These are phyloP conservation scores for Thyridium curvatum DNA, from an alignment of 2,329 filamentous ascomycete species.

Conservation along the genomic window DNA sequence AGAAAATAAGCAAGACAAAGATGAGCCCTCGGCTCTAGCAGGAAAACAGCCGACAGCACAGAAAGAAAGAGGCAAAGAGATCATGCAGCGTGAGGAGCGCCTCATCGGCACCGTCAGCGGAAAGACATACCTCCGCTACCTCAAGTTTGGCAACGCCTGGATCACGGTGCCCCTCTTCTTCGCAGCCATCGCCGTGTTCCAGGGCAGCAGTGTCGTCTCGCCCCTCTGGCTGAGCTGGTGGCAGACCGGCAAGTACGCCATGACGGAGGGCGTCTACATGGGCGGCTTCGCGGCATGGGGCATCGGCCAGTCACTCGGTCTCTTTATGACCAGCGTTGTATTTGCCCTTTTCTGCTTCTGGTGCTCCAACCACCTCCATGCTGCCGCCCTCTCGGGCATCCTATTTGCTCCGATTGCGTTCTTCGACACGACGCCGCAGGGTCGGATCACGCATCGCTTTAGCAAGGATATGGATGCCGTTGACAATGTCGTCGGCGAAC, in stretches of 20 bases:
- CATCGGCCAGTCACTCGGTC: conserved; percentile 43
- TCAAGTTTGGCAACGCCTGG: conserved; percentile 52
- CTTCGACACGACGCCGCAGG: conserved; percentile 65
- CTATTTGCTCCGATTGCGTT: conserved; percentile 33
- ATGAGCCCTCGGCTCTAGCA: not conserved
- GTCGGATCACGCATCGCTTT: conserved; percentile 63
- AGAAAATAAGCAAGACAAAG: too few species aligned
- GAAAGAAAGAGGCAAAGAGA: conserved; percentile 10
- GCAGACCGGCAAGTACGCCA: conserved; percentile 49
- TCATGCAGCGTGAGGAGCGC: conserved; percentile 52
- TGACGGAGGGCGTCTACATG: conserved; percentile 35
- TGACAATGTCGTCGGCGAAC: conserved; percentile 45
- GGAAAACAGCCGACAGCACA: not conserved
- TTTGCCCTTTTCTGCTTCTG: conserved; percentile 31
- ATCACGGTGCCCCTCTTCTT: conserved; percentile 48
- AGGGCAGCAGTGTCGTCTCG: conserved; percentile 57
- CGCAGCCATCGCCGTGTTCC: conserved; percentile 44
- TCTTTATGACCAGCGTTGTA: conserved; percentile 56
- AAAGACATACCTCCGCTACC: conserved; percentile 57
- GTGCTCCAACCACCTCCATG: conserved; percentile 39
- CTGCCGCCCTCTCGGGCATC: conserved; percentile 16
- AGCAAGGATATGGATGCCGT: conserved; percentile 64
- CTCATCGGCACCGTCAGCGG: conserved; percentile 55
- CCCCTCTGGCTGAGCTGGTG: conserved; percentile 65
- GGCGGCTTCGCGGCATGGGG: conserved; percentile 56